Evolutionary conservation across 352 stramenopile genomes (phyloP).

Genomic region (Pythium monospermum): DNA sequence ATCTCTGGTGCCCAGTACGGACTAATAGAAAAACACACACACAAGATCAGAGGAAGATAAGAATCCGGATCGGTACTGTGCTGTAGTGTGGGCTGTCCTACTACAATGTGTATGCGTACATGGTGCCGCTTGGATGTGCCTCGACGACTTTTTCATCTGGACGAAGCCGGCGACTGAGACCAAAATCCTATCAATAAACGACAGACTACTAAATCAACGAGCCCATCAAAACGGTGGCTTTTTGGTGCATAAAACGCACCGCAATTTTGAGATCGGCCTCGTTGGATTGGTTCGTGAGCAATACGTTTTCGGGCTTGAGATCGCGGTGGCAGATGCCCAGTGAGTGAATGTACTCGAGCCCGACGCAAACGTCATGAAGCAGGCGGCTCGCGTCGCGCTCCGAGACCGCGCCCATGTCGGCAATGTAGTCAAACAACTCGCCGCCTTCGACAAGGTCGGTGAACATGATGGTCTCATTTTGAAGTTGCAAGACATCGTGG

Average conservation of each 20-base stretch:
- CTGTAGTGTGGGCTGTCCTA: no score
- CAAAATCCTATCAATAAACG: slow-evolving; percentile 50
- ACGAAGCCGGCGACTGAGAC: slow-evolving; percentile 41
- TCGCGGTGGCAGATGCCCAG: slow-evolving; percentile 67
- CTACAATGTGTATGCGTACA: no score
- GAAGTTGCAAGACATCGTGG: slow-evolving; percentile 53
- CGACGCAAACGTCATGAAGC: slow-evolving; percentile 52
- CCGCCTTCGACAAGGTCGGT: slow-evolving; percentile 70
- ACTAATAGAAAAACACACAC: slow-evolving; percentile 21
- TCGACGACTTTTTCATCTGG: slow-evolving; percentile 46
- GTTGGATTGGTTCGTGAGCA: slow-evolving; percentile 49
- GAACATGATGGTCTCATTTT: slow-evolving; percentile 75
- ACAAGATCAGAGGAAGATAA: no score
- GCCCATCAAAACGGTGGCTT: background rate
- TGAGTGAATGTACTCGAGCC: slow-evolving; percentile 65
- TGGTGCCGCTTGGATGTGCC: slow-evolving; percentile 51
- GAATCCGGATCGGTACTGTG: no score
- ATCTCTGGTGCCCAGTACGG: slow-evolving; percentile 81
- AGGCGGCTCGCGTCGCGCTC: slow-evolving; percentile 66
- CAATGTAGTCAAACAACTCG: slow-evolving; percentile 80
- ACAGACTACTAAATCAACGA: background rate
- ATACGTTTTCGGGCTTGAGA: slow-evolving; percentile 72
- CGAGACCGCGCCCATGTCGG: slow-evolving; percentile 66
- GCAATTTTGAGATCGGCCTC: slow-evolving; percentile 69
- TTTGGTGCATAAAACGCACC: slow-evolving; percentile 15